Evolutionary conservation across 2,329 filamentous ascomycete species (phyloP).

Genomic region (Exophiala oligosperma): DNA sequence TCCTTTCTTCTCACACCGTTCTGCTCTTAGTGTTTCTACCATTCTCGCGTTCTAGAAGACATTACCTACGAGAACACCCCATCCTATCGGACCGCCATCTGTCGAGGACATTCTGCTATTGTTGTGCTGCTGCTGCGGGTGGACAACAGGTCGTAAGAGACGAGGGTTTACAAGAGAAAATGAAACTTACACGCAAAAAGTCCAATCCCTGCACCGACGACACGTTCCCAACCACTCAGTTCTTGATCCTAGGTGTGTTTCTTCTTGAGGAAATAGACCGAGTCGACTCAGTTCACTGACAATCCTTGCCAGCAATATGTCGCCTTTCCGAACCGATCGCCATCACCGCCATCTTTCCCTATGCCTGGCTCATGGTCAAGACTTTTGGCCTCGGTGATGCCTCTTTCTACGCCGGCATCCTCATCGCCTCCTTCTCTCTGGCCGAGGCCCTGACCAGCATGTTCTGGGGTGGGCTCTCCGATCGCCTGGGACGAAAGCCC

Average conservation of each 20-base stretch:
- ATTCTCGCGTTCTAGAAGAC: too few relatives aligned
- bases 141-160: conserved; percentile 49
- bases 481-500: conserved; percentile 80
- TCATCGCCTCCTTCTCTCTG: conserved; percentile 83
- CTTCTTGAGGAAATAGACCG: background rate
- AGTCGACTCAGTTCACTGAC: conserved; percentile 7
- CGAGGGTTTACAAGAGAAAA: conserved; percentile 50
- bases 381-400: conserved; percentile 72
- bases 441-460: conserved; percentile 82
- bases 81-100: too few relatives aligned
- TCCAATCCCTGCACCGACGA: conserved; percentile 57
- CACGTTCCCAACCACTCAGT: conserved; percentile 77
- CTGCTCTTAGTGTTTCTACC: too few relatives aligned
- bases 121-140: background rate
- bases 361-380: conserved; percentile 82
- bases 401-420: conserved; percentile 82
- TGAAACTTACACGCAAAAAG: conserved; percentile 62
- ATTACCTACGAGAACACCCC: too few relatives aligned
- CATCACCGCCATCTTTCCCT: conserved; percentile 89
- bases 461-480: conserved; percentile 83
- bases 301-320: conserved; percentile 69
- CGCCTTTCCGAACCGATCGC: conserved; percentile 91
- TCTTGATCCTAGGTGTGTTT: conserved; percentile 76
- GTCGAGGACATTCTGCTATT: too few relatives aligned
- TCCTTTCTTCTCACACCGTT: too few relatives aligned